A percentile compares a stretch with the other conserved stretches of the same genome.
phyloP scores from a whole-genome alignment of 2,329 filamentous ascomycete genomes.

The Calonectria fujianensis region DNA sequence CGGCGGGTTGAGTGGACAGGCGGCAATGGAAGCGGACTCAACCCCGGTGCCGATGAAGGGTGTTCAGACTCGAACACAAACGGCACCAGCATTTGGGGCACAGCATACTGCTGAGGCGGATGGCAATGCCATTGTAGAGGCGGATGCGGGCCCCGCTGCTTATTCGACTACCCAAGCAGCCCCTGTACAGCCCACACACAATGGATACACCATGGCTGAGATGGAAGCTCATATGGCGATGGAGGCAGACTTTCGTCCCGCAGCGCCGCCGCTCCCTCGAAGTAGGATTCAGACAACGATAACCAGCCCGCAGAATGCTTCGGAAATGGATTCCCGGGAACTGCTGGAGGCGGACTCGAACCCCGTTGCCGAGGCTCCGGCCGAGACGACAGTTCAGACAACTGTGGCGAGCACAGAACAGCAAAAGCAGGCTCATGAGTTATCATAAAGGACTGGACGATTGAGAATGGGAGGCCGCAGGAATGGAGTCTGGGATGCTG shows the following conservation, averaged over 20 bases:
- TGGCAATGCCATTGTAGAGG: conserved; percentile 3
- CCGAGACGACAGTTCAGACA: neutral
- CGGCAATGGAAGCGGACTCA: conserved; percentile 12
- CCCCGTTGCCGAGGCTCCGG: neutral
- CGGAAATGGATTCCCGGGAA: neutral
- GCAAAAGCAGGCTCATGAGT: neutral
- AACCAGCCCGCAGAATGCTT: neutral
- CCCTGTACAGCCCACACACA: no score
- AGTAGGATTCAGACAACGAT: neutral
- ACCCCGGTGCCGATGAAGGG: neutral
- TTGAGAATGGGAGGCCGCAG: neutral
- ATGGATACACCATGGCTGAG: neutral
- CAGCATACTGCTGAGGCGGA: neutral
- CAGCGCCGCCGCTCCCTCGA: neutral
- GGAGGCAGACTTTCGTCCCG: neutral
- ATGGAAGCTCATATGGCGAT: neutral
- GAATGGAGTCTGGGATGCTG: conserved; percentile 12
- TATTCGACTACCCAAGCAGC: neutral
- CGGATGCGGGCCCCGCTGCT: neutral
- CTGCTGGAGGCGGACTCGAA: conserved; percentile 7
- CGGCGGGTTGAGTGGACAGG: neutral
- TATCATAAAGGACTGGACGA: neutral
- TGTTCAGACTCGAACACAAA: neutral
- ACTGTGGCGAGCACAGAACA: neutral
- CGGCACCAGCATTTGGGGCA: neutral